phyloP scores from a whole-genome alignment of 495 filamentous ascomycete genomes.

The Lasiosphaeria ovina region DNA sequence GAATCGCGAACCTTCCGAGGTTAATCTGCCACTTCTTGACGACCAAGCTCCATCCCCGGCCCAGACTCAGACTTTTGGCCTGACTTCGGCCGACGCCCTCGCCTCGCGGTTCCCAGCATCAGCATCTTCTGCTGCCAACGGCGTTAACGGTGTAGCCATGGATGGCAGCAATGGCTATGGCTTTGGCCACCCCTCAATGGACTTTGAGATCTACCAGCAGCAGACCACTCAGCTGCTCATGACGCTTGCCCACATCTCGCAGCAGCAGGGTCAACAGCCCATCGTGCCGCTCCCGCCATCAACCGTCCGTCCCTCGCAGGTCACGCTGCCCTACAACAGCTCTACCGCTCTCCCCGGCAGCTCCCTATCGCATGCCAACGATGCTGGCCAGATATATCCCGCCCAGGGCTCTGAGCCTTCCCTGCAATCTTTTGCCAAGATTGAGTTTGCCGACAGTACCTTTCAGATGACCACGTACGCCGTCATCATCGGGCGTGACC shows the following conservation, averaged over 20 bases:
- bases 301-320: slow-evolving; percentile 33
- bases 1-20: slow-evolving; percentile 26
- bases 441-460: slow-evolving; percentile 51
- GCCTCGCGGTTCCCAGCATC: too few relatives aligned
- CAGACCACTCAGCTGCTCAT: slow-evolving; percentile 21
- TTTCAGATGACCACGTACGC: slow-evolving; percentile 54
- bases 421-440: slow-evolving; percentile 50
- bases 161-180: slow-evolving; percentile 10
- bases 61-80: neutral
- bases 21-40: neutral
- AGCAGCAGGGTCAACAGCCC: slow-evolving; percentile 12
- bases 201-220: slow-evolving; percentile 20
- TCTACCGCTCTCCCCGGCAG: too few relatives aligned
- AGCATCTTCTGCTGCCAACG: too few relatives aligned
- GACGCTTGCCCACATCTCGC: slow-evolving; percentile 26
- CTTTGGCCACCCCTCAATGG: slow-evolving; percentile 5
- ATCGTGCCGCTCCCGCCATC: slow-evolving; percentile 16
- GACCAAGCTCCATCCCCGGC: neutral
- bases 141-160: neutral
- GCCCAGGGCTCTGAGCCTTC: slow-evolving; percentile 31
- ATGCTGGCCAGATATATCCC: slow-evolving; percentile 17
- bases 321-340: slow-evolving; percentile 24
- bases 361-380: slow-evolving; percentile 19
- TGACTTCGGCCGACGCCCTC: too few relatives aligned
- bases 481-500: slow-evolving; percentile 51